Evolutionary conservation across 257 asterid species (phyloP), one percentile per base, ranked within the genome.

Genomic region (Ilex asprella): DNA sequence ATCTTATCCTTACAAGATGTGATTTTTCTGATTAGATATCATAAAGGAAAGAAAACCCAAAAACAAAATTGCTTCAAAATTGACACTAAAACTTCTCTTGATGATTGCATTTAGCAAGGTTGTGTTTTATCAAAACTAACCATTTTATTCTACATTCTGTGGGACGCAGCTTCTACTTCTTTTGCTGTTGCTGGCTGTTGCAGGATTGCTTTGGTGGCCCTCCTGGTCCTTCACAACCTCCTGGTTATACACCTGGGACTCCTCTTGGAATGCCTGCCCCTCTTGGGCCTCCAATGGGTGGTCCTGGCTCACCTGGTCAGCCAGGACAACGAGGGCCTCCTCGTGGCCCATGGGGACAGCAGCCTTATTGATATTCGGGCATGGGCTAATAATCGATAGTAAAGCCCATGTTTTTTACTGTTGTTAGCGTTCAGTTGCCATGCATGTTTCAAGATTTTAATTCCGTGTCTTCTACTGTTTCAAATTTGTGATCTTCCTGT

Each of bases 111-210:
- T 21, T 21, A 21, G 27, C 27, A 21, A 21, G 27, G 27, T 21
- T 21, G 27, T 21, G 27, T 21, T 21, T 21, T 21, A 21, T 21
- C 27, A 21, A 21, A 21, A 21, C 27, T 21, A 21, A 21, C 27
- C 0, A n/a, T 21, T 21, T 21, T 21, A 21, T 21, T 21, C 27
- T 21, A 21, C 27, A 0, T 21, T 21, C 27, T 1, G 27, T 21
- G 27, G 1, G 27, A 21, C 1, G 71, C 67, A 79, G 88, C 74
- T 74, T 77, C 64, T 79, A 76, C 69, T 79, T 79, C 2, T 60
- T 76, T 65, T 76, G 81, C 63, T 82, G 85, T 63, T 82, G 88
- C 73, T 82, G 88, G 85, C 64, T 72, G 0, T 1, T 82, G 2
- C 79, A 76, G 30, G 85, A 82, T 39, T 77, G 85, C 64, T 58